Conservation (phyloP, 1,139 yeast species). For the Scheffersomyces cryptocercus region DNA sequence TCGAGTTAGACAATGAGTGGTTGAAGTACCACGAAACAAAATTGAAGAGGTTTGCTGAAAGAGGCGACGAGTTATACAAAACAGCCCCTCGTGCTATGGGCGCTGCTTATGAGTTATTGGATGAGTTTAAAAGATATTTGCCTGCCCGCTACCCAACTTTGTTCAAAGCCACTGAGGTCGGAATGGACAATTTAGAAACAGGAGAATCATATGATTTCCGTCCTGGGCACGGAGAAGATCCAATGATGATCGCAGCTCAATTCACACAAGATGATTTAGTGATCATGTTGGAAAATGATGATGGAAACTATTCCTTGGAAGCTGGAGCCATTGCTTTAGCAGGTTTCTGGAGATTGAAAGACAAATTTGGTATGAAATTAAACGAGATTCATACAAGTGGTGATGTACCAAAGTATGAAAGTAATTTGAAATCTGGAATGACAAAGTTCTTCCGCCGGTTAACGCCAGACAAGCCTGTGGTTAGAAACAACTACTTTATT, state of each 20-base stretch:
- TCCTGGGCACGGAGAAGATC: slow-evolving; percentile 44
- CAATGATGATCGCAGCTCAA: slow-evolving; percentile 57
- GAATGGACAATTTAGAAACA: slow-evolving; percentile 54
- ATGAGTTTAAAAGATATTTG: slow-evolving; percentile 53
- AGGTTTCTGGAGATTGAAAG: slow-evolving; percentile 64
- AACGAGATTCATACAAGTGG: slow-evolving; percentile 61
- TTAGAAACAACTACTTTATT: slow-evolving; percentile 63
- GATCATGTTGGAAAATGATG: slow-evolving; percentile 57
- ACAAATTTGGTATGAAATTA: slow-evolving; percentile 55
- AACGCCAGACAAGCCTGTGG: slow-evolving; percentile 58
- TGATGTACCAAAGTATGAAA: slow-evolving; percentile 64
- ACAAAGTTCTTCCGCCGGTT: slow-evolving; percentile 60
- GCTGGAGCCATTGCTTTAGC: slow-evolving; percentile 65
- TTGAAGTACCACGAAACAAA: slow-evolving; percentile 53
- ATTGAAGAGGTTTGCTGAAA: slow-evolving; percentile 45
- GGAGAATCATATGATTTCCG: slow-evolving; percentile 48
- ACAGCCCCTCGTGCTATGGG: slow-evolving; percentile 53
- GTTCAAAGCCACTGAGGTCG: slow-evolving; percentile 44
- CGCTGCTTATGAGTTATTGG: slow-evolving; percentile 58
- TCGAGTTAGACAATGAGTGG: slow-evolving; percentile 69
- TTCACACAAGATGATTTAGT: slow-evolving; percentile 71
- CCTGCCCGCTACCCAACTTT: slow-evolving; percentile 61
- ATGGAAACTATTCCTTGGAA: slow-evolving; percentile 56
- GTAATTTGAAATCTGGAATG: slow-evolving; percentile 61
- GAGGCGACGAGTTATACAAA: slow-evolving; percentile 50